Base-by-base conservation (phyloP, 345 rosid species). In the Eucalyptus tenuipes region DNA sequence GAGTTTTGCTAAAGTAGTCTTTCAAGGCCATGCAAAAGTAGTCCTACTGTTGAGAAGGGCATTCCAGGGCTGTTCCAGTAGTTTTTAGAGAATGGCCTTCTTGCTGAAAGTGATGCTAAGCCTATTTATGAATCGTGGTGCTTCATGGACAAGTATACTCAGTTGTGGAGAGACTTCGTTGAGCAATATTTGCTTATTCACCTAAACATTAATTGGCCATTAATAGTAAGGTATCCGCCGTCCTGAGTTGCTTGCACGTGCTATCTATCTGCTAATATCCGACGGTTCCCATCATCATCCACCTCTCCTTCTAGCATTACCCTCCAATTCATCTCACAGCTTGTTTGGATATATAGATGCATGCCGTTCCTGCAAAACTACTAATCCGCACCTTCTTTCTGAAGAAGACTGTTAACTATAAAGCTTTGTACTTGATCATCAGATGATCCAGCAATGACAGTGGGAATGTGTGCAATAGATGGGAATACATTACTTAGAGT, bases 11-110 rank as follows among this genome's bases (percentile, higher is more conserved):
- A 96, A 37, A 37, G 40, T 37, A 85, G 92, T 92, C 87, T 29
- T 96, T 93, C 89, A 92, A 61, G 87, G 92, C 96, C 33, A 95
- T 87, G 12, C 68, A 61, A 29, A 52, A 52, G 57, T 7, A 52
- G 57, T 52, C 57, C 57, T 59, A 27, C 31, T 11, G 66, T 27
- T 27, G n/a, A 59, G 66, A 59, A 59, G 31, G 18, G 37, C 18
- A n/a, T 64, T 29, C 75, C 10, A 14, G 75, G 33, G 37, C 75
- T n/a, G 37, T 64, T n/a, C 17, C 75, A 14, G 37, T 64, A 64
- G 37, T n/a, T n/a, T 7, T 14, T 4, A 1, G 37, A 29, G 71
- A n/a, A 64, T 6, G 37, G 33, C 71, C 25, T 33, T 37, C 81
- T 71, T 37, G 25, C 7, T 37, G 10, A 71, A 37, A 68, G 5